Conservation (phyloP, 768 basidiomycete genomes). For the Termitomyces heimii region DNA sequence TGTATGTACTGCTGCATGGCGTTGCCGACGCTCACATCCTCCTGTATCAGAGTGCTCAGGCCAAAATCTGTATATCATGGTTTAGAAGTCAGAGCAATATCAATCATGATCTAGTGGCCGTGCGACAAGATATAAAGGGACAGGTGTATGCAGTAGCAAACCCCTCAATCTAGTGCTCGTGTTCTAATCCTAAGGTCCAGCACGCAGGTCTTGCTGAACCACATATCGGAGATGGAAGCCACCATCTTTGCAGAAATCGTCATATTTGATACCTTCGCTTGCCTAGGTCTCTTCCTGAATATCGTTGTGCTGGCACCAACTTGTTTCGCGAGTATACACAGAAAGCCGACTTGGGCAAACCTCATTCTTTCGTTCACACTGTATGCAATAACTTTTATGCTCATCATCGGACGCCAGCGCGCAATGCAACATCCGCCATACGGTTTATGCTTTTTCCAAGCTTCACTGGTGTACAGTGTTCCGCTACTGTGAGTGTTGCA, state of each 20-base stretch:
- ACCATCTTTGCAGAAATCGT: neutral
- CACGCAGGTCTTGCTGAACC: neutral
- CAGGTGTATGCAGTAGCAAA: neutral
- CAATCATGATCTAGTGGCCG: neutral
- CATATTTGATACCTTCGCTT: neutral
- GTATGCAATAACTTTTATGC: neutral
- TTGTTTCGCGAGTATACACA: neutral
- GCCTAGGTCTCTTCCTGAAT: neutral
- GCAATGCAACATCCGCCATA: neutral
- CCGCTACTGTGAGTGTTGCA: neutral
- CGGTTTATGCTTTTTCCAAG: neutral
- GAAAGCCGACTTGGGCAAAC: neutral
- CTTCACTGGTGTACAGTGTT: neutral
- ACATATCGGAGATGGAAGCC: neutral
- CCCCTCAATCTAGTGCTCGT: neutral
- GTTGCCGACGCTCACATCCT: too few species aligned
- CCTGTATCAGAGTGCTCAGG: too few species aligned
- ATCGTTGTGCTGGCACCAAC: neutral
- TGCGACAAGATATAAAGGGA: neutral
- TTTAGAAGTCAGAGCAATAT: neutral
- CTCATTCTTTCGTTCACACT: neutral
- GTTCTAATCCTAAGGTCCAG: neutral
- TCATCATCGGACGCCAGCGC: neutral
- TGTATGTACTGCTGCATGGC: too few species aligned
- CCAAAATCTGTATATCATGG: neutral